Evolutionary conservation across 202 grass and related monocot genomes (phyloP).

Genomic region (Setaria viridis): DNA sequence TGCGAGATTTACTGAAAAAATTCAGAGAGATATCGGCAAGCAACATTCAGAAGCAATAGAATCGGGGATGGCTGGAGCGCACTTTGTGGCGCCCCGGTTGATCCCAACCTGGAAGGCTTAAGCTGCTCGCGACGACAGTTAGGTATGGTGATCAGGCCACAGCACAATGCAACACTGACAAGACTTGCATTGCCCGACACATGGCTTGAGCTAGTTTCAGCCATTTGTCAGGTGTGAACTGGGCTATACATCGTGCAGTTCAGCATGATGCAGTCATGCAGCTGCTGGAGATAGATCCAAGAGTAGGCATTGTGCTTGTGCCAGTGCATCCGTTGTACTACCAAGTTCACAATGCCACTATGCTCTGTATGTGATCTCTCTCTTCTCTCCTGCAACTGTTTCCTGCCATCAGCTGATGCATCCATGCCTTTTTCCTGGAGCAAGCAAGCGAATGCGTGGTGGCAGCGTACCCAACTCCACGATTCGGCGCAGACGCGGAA

Average conservation of each 20-base stretch:
- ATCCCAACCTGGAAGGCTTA: slow-evolving; percentile 45
- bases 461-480: slow-evolving; percentile 52
- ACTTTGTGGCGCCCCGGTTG: slow-evolving; percentile 43
- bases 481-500: slow-evolving; percentile 38
- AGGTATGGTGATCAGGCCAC: slow-evolving; percentile 46
- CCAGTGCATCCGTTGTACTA: neutral
- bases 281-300: neutral
- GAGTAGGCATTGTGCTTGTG: slow-evolving; percentile 30
- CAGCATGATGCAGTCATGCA: neutral
- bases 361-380: neutral
- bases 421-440: neutral
- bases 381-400: neutral
- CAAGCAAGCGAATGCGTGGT: slow-evolving; percentile 3
- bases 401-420: neutral
- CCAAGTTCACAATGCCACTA: neutral
- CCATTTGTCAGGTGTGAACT: slow-evolving; percentile 35
- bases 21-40: neutral
- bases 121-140: slow-evolving; percentile 36
- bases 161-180: neutral
- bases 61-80: slow-evolving; percentile 38
- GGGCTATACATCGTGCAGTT: neutral
- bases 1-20: neutral
- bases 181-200: neutral
- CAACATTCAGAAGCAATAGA: neutral
- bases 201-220: neutral